Base-by-base conservation (phyloP, 805 yeast species). In the Barnettozyma californica region DNA sequence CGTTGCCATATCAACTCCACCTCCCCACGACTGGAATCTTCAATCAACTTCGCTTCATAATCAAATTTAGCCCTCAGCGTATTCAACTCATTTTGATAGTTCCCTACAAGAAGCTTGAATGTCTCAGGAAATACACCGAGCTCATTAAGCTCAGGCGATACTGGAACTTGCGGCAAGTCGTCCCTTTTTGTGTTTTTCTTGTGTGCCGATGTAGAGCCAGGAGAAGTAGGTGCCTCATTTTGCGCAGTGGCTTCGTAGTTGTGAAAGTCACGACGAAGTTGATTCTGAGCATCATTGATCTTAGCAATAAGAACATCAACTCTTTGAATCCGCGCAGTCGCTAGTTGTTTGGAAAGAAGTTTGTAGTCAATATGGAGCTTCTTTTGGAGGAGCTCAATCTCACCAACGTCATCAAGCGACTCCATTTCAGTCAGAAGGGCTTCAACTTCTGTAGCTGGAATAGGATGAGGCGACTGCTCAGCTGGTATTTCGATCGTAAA, bases 281-380 rank as follows among this genome's bases (percentile, higher is more conserved):
- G 46, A 4, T 48, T 46, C n/a, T 67, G 63, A 0, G 61, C 36
- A 18, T 59, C 55, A 36, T 69, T 73, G 21, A 70, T 63, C 27
- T 58, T 54, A n/a, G 58, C 37, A 6, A 69, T 53, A 49, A 65
- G 51, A 16, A 68, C 57, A 44, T 68, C 70, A 2, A 68, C 60
- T 36, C 70, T 57, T 1, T 58, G 27, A 2, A 66, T 43, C 40
- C 71, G 53, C 3, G 69, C 56, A 14, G 48, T 46, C 11, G 64
- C 54, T 42, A 69, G 68, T 18, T 59, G 58, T 27, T 51, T 54
- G 1, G 70, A 56, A 3, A 70, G 49, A 2, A 53, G 50, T 35
- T 60, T 61, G 55, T 68, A 70, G 45, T 68, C 68, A 5, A 52
- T 40, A 1, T 67, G 62, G 2, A 70, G 52, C 41, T 52, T 51